Percentiles rank a stretch among this genome's conserved stretches.
These are phyloP conservation scores for Russula sp. DNA, from an alignment of 768 basidiomycete genomes.

Conservation along the genomic window DNA sequence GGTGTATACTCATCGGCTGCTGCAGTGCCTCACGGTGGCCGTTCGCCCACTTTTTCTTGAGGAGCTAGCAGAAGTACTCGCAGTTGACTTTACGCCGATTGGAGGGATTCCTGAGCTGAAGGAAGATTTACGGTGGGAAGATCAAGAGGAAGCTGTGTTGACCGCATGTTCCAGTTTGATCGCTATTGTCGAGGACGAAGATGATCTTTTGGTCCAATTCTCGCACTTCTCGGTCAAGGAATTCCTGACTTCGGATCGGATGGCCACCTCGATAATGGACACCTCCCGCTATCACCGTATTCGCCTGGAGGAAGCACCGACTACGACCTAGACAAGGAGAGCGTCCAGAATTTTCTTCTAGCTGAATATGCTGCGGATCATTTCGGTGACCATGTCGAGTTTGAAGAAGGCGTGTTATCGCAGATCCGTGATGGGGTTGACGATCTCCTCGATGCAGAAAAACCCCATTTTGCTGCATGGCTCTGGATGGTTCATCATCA, in stretches of 20 bases:
- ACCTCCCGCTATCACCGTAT: neutral
- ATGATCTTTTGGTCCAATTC: neutral
- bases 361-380: neutral
- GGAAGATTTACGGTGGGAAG: neutral
- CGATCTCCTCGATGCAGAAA: no score
- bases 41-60: neutral
- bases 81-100: neutral
- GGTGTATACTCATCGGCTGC: neutral
- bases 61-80: neutral
- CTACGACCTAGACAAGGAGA: neutral
- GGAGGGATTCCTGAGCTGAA: neutral
- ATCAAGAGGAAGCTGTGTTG: neutral
- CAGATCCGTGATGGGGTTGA: no score
- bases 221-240: neutral
- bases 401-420: no score
- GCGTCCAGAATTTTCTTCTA: neutral
- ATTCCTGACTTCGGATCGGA: neutral
- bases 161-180: neutral
- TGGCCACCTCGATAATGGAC: neutral
- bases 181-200: neutral
- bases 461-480: neutral
- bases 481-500: no score
- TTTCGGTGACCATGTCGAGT: no score
- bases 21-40: neutral
- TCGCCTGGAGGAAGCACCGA: neutral